Evolutionary conservation across 2,329 filamentous ascomycete species (phyloP).

Genomic region (Paecilomyces dactylethromorphus): DNA sequence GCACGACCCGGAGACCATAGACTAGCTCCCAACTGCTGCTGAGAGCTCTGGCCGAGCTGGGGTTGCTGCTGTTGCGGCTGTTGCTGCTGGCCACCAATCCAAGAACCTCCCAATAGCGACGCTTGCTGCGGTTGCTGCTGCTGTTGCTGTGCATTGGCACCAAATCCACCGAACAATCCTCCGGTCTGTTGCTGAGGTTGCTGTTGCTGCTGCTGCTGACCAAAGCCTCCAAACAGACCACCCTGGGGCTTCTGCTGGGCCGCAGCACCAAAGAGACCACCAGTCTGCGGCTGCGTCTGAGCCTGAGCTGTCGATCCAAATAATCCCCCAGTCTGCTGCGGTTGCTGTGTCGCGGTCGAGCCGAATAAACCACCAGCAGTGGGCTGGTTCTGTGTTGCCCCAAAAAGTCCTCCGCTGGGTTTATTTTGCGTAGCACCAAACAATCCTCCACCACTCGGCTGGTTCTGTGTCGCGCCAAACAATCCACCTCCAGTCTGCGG

Average conservation of each 20-base stretch:
- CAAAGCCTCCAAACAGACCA: constrained; percentile 20
- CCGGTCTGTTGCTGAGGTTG: constrained; percentile 27
- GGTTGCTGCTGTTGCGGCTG: constrained; percentile 27
- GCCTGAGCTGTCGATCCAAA: constrained; percentile 15
- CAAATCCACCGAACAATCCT: constrained; percentile 35
- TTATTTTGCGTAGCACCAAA: constrained; percentile 23
- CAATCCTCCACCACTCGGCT: constrained; percentile 14
- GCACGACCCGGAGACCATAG: constrained; percentile 39
- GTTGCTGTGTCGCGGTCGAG: constrained; percentile 2
- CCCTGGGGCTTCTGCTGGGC: constrained; percentile 20
- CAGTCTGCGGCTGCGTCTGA: constrained; percentile 7
- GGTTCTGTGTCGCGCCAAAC: constrained; percentile 17
- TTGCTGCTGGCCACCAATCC: constrained; percentile 16
- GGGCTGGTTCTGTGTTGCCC: constrained; percentile 17
- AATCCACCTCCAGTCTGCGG: constrained; percentile 13
- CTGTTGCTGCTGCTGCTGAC: constrained; percentile 11
- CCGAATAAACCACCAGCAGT: constrained; percentile 18
- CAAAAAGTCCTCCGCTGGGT: constrained; percentile 24
- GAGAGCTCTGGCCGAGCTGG: constrained; percentile 35
- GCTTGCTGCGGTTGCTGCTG: constrained; percentile 25
- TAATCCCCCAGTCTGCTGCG: constrained; percentile 10
- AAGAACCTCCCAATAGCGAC: constrained; percentile 20
- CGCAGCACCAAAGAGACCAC: constrained; percentile 8
- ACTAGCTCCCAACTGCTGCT: constrained; percentile 30
- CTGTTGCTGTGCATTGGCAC: constrained; percentile 29